Evolutionary conservation across 805 yeast genomes (phyloP), one percentile per base, ranked within the genome.

Genomic region (Barnettozyma siamensis): DNA sequence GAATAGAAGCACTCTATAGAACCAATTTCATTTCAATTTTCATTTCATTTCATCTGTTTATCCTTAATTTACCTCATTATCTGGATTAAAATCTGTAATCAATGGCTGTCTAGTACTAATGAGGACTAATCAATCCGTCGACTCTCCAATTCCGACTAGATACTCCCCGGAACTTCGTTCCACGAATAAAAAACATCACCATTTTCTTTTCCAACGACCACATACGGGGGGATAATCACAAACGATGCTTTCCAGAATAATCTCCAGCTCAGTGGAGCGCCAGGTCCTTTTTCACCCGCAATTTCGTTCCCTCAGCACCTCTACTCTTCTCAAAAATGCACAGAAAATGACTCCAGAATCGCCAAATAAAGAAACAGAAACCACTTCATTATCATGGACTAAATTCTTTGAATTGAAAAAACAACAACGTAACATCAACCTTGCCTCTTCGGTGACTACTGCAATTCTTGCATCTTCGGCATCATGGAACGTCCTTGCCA

Each of bases 401-500:
- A 81, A 86, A 35, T 93, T 87, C 60, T 78, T 93, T 51, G 62
- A 67, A 33, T 70, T 89, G 55, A 78, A 95, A 55, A 83, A 82
- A 54, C 78, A 78, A 50, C 86, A 86, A 59, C 80, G 93, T 49
- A 65, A 76, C 37, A 66, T 85, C 48, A 86, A 88, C 56, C 60
- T 78, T 11, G 76, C 70, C 2, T 73, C 89, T 2, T 85, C 96
- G 2, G 67, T 76, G 3, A 58, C 80, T 40, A 78, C 95, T 3
- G 83, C 89, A 0, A 40, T 84, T 9, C 53, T 72, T 7, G 88
- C 94, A 2, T 76, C 86, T 18, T 67, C 72, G 12, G 56, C 72
- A 5, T 81, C 97, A 2, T 85, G 89, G 78, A 76, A 76, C 1
- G 81, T 79, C 58, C 69, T 89, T 38, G 80, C 96, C 23, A 83